A percentile compares a stretch with the other conserved stretches of the same genome.
These are phyloP conservation scores for Albizia julibrissin DNA, from an alignment of 306 rosid species.

Conservation along the genomic window DNA sequence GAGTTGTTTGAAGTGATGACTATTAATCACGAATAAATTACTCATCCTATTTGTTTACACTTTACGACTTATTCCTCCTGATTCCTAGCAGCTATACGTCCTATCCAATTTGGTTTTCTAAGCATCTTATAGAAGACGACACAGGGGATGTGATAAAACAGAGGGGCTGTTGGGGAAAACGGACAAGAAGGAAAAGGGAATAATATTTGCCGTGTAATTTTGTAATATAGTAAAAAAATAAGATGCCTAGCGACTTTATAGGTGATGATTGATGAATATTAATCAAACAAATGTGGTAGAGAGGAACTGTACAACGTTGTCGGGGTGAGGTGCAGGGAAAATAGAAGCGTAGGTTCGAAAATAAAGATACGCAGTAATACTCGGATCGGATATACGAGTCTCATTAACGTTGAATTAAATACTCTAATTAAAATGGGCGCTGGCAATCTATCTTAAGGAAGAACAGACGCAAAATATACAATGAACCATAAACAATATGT, in stretches of 20 bases:
- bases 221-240: not conserved
- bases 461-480: not conserved
- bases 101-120: not conserved
- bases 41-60: not conserved
- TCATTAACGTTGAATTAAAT: no score
- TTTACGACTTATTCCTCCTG: no score
- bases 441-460: not conserved
- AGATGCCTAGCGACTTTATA: not conserved
- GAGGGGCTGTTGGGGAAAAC: not conserved
- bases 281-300: not conserved
- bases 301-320: not conserved
- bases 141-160: not conserved
- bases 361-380: not conserved
- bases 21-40: no score
- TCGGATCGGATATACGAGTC: not conserved
- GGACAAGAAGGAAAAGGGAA: not conserved
- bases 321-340: not conserved
- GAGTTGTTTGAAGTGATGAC: not conserved
- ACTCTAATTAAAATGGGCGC: not conserved
- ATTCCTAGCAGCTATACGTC: not conserved
- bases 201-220: not conserved
- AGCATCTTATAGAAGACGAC: not conserved
- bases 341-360: not conserved
- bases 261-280: not conserved
- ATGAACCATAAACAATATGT: not conserved